A percentile compares a stretch with the other conserved stretches of the same genome.
These are phyloP conservation scores for Stephania cephalantha DNA, from an alignment of 164 flowering plant species.

Conservation along the genomic window DNA sequence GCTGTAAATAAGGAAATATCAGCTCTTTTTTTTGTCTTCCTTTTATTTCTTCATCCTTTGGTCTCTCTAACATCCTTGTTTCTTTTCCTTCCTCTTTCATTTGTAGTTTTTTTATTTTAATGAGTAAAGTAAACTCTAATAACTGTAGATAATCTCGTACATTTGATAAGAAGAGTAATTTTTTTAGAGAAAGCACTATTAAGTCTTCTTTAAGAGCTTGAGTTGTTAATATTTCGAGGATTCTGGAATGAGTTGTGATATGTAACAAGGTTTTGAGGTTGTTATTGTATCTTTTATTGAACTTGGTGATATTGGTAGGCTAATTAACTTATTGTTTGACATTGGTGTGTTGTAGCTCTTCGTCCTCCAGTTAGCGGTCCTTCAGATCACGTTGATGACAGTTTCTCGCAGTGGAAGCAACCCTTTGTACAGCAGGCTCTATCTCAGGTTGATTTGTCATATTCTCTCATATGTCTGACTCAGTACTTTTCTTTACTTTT, in stretches of 20 bases:
- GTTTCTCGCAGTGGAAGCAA: conserved; percentile 69
- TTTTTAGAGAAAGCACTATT: not conserved
- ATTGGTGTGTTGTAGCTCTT: conserved; percentile 49
- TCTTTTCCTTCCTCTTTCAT: not conserved
- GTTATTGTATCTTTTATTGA: not conserved
- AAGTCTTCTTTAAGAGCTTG: not conserved
- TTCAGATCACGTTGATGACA: conserved; percentile 50
- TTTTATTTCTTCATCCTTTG: not conserved
- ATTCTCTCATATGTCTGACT: not conserved
- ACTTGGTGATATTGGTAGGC: not conserved
- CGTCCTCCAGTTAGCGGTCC: conserved; percentile 58
- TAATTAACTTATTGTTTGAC: conserved; percentile 8
- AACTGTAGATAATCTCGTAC: not conserved
- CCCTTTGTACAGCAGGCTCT: conserved; percentile 70
- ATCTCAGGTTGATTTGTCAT: conserved; percentile 48
- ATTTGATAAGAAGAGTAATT: conserved; percentile 1
- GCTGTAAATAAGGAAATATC: not conserved
- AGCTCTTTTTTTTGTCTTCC: not conserved
- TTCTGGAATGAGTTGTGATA: not conserved
- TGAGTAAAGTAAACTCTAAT: not conserved
- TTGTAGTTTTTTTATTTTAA: not conserved
- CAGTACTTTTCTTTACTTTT: not conserved
- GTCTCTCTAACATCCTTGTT: not conserved
- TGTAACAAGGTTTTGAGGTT: not conserved
- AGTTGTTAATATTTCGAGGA: not conserved